These are phyloP conservation scores for Brasenia schreberi DNA, from an alignment of 164 flowering plant species.

Conservation along the genomic window DNA sequence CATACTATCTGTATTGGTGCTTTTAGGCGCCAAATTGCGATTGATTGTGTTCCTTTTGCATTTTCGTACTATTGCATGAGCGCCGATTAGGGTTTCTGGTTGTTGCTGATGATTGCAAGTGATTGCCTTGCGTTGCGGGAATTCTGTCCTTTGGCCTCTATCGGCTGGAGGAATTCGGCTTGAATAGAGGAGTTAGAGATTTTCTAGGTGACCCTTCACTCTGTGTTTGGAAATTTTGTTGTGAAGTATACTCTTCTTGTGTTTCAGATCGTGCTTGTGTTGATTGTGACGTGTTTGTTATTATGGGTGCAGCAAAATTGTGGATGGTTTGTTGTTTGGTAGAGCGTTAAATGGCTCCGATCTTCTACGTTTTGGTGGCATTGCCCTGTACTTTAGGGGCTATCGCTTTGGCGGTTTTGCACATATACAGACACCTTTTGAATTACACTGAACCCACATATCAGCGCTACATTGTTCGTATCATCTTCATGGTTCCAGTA, in stretches of 20 bases:
- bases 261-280: neutral
- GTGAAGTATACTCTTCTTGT: neutral
- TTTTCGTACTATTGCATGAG: neutral
- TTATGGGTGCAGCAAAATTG: neutral
- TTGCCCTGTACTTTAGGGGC: constrained; percentile 71
- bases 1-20: neutral
- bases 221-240: neutral
- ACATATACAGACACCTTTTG: constrained; percentile 78
- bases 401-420: constrained; percentile 53
- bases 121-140: neutral
- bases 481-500: constrained; percentile 97
- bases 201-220: neutral
- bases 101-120: neutral
- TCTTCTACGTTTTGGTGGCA: constrained; percentile 46
- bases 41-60: neutral
- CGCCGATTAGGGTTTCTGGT: neutral
- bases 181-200: neutral
- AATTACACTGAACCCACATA: constrained; percentile 94
- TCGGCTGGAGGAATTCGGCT: neutral
- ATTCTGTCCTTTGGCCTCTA: no score
- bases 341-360: constrained; percentile 25
- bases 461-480: constrained; percentile 93
- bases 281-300: neutral
- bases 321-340: neutral
- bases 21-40: neutral